A percentile compares a stretch with the other conserved stretches of the same genome.
Evolutionary conservation across 2,329 filamentous ascomycete genomes (phyloP).

Genomic region (Alternaria arborescens): DNA sequence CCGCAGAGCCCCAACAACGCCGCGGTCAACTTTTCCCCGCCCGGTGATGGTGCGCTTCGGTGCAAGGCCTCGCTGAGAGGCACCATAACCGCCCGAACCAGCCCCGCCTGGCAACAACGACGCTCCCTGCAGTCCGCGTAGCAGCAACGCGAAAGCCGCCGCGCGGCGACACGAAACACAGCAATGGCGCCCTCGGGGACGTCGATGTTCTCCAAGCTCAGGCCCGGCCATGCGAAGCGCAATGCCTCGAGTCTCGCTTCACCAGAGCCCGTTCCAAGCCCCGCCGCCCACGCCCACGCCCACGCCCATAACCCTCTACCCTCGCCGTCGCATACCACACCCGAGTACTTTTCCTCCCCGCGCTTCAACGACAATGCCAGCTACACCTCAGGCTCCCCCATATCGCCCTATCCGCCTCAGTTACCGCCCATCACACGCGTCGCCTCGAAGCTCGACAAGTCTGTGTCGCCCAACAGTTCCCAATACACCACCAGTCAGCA

Average conservation of each 20-base stretch:
- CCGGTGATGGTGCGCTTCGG: conserved; percentile 39
- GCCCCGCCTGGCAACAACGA: conserved; percentile 7
- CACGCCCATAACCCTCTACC: conserved; percentile 33
- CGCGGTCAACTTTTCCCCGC: conserved; percentile 13
- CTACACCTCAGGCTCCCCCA: conserved; percentile 44
- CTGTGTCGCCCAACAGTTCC: conserved; percentile 22
- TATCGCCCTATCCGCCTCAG: conserved; percentile 50
- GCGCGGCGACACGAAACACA: conserved; percentile 23
- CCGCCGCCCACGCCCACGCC: conserved; percentile 34
- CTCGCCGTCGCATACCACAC: conserved; percentile 38
- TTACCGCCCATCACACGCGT: conserved; percentile 53
- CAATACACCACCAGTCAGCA: conserved; percentile 22
- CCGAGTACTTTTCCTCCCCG: conserved; percentile 43
- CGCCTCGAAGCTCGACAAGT: conserved; percentile 44
- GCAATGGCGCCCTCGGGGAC: conserved; percentile 52
- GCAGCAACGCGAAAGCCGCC: conserved; percentile 27
- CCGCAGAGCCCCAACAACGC: conserved; percentile 11
- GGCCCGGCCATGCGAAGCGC: conserved; percentile 51
- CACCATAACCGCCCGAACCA: conserved; percentile 15
- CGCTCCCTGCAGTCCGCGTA: conserved; percentile 13
- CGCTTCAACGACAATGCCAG: conserved; percentile 42
- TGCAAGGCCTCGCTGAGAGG: conserved; percentile 49
- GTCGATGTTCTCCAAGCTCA: conserved; percentile 52
- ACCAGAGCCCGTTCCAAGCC: conserved; percentile 42
- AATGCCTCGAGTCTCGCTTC: conserved; percentile 47